Evolutionary conservation across 768 basidiomycete genomes (phyloP).

Genomic region (Gymnopilus dilepis): DNA sequence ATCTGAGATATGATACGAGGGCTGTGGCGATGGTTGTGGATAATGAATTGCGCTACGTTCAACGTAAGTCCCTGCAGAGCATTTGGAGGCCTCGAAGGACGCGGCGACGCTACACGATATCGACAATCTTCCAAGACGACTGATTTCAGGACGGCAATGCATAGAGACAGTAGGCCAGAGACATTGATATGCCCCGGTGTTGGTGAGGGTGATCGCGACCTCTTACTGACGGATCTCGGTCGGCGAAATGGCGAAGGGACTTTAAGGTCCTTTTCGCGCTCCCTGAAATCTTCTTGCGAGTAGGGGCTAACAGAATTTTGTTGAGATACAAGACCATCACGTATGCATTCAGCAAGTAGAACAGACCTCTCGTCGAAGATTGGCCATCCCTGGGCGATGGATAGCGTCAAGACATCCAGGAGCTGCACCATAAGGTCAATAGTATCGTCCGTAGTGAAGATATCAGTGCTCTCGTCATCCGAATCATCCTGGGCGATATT

Average conservation of each 20-base stretch:
- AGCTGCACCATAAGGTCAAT: conserved; percentile 68
- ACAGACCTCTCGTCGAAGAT: conserved; percentile 57
- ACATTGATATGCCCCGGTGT: conserved; percentile 37
- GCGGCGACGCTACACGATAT: conserved; percentile 59
- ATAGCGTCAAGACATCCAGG: conserved; percentile 61
- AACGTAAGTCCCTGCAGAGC: conserved; percentile 74
- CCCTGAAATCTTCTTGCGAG: conserved; percentile 19
- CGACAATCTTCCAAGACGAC: conserved; percentile 77
- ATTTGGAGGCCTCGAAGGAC: conserved; percentile 73
- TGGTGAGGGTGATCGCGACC: conserved; percentile 60
- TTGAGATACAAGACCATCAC: background rate
- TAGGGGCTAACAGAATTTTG: conserved; percentile 20
- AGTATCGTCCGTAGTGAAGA: conserved; percentile 69
- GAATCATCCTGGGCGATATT: conserved; percentile 45
- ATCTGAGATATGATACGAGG: conserved; percentile 61
- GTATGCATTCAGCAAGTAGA: too few species aligned
- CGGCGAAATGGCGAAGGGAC: conserved; percentile 50
- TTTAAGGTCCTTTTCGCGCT: conserved; percentile 30
- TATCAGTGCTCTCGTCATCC: conserved; percentile 50
- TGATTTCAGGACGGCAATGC: conserved; percentile 64
- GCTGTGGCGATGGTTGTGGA: conserved; percentile 57
- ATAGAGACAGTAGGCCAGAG: conserved; percentile 61
- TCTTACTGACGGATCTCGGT: conserved; percentile 46
- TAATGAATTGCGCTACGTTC: conserved; percentile 73
- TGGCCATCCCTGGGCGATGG: conserved; percentile 61